Conservation (phyloP, 208 protist species). For the Crithidia brevicula region DNA sequence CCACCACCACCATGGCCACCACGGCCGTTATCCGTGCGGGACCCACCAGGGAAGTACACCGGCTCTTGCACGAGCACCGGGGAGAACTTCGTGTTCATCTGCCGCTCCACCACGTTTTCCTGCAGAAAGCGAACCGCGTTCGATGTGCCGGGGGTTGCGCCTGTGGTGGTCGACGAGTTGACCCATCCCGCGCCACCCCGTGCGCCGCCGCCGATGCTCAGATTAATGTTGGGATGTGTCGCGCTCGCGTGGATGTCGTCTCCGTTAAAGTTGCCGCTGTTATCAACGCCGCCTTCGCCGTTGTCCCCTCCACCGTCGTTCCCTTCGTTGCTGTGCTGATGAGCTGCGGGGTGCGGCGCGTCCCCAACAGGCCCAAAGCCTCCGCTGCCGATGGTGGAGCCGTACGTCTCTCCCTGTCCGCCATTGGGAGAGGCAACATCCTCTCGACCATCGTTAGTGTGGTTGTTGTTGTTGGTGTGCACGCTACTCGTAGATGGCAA, state of each 20-base stretch:
- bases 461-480: constrained; percentile 5
- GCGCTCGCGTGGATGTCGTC: background rate
- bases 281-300: constrained; percentile 3
- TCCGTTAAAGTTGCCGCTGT: constrained; percentile 4
- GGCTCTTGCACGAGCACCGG: constrained; percentile 22
- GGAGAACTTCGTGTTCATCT: constrained; percentile 27
- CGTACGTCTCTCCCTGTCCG: background rate
- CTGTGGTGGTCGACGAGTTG: background rate
- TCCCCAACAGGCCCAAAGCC: background rate
- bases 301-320: background rate
- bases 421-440: background rate
- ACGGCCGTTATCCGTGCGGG: background rate
- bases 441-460: background rate
- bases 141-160: constrained; percentile 23
- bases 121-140: constrained; percentile 54
- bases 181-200: background rate
- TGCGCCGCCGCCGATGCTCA: background rate
- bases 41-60: constrained; percentile 20
- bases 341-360: background rate
- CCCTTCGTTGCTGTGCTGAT: background rate
- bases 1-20: background rate
- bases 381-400: constrained; percentile 1
- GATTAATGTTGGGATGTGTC: background rate
- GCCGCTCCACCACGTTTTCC: constrained; percentile 33
- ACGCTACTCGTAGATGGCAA: constrained; percentile 14